Evolutionary conservation across 2,329 filamentous ascomycete genomes (phyloP), one percentile per base, ranked within the genome.

Genomic region (Cytospora mali): DNA sequence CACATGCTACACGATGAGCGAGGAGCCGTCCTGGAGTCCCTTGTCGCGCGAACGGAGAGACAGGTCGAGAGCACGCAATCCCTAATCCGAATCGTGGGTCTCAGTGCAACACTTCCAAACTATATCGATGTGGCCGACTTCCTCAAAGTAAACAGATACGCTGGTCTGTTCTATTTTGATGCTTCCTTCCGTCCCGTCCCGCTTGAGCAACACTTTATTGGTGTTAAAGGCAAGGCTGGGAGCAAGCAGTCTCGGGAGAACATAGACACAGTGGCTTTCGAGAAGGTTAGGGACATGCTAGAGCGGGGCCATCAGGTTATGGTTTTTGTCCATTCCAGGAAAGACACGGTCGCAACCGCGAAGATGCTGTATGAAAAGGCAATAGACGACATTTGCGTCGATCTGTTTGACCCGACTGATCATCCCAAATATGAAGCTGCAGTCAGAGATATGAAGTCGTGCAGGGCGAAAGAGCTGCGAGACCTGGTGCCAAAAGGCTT

Each of bases 1-100:
- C 95, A 99, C 73, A 99, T 99, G 96, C 88, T 99, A 70, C 96
- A 99, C 71, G 95, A 99, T 74, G 95, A 98, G 75, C 88, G 95
- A 74, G 95, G 95, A 71, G 93, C 96, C 14, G 96, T 99, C 0
- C 84, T 99, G 29, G 95, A 99, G 73, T 97, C 94, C 6, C 82
- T 99, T 25, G 96, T 99, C 18, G 95, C 95, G 13, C 87, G 95
- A 70, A 99, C 96, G 0, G 90, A 98, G 77, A 84, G 95, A 66
- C 95, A 99, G 72, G 96, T 99, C 0, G 96, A 99, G 77, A 97
- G 93, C 74, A 99, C 95, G 0, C 95, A 99, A 75, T 97, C 93
- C 1, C 82, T 99, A 54, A 99, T 99, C 71, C 91, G 96, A 27
- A 96, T 99, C 62, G 87, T 99, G 54, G 95, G 96, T 21, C 84